These are phyloP conservation scores for Rhodamnia argentea DNA, from an alignment of 345 rosid species.

Conservation along the genomic window DNA sequence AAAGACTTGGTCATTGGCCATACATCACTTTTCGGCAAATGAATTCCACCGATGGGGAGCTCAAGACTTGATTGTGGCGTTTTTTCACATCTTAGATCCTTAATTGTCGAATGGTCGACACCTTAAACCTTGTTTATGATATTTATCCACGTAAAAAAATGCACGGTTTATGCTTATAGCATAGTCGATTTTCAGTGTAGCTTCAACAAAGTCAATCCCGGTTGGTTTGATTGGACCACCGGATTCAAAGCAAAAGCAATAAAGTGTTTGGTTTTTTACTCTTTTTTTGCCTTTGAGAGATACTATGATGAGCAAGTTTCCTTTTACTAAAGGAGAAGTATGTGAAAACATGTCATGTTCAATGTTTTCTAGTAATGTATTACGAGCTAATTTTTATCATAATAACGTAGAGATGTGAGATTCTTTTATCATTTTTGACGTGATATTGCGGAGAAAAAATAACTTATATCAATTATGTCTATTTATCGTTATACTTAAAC, in stretches of 20 bases:
- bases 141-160: not conserved
- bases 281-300: not conserved
- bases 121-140: not conserved
- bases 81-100: not conserved
- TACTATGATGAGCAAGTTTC: not conserved
- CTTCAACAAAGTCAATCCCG: not conserved
- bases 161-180: not conserved
- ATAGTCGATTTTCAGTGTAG: not conserved
- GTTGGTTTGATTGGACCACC: not conserved
- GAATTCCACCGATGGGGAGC: not conserved
- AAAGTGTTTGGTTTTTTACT: not conserved
- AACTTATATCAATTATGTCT: too few relatives aligned
- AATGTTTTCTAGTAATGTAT: not conserved
- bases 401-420: not conserved
- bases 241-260: not conserved
- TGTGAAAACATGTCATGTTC: not conserved
- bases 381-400: not conserved
- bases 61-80: not conserved
- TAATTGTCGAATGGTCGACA: not conserved
- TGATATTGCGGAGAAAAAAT: not conserved
- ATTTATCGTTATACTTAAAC: too few relatives aligned
- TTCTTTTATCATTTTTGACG: not conserved
- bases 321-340: not conserved
- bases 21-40: not conserved
- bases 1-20: not conserved